Percentiles rank a stretch among this genome's conserved stretches.
Evolutionary conservation across 345 rosid species (phyloP).

Genomic region (Citrus unshiu): DNA sequence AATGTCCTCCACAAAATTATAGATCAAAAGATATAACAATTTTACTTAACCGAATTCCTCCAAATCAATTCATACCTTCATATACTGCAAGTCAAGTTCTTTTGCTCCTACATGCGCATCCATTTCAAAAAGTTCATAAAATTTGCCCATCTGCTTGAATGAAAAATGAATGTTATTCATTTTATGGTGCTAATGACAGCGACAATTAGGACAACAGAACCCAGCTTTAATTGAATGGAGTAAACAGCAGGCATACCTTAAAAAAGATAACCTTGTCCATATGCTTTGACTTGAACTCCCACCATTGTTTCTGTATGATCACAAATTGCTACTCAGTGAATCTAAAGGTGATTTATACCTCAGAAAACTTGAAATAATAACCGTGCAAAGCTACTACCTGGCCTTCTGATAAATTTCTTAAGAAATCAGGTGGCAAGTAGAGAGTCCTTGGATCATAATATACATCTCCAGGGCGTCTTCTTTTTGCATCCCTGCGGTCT

Average conservation of each 20-base stretch:
- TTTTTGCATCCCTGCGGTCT: slow-evolving; percentile 60
- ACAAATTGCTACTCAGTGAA: slow-evolving; percentile 4
- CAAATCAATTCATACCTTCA: slow-evolving; percentile 66
- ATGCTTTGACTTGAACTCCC: slow-evolving; percentile 97
- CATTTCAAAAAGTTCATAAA: slow-evolving; percentile 98
- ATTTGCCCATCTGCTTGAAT: slow-evolving; percentile 85
- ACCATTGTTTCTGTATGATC: slow-evolving; percentile 87
- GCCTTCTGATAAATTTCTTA: slow-evolving; percentile 75
- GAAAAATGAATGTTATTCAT: slow-evolving; percentile 6
- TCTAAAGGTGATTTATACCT: slow-evolving; percentile 13
- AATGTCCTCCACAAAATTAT: background rate
- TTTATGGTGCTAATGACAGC: background rate
- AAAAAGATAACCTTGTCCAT: slow-evolving; percentile 98
- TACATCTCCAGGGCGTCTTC: slow-evolving; percentile 66
- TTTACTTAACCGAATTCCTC: background rate
- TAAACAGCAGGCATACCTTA: slow-evolving; percentile 50
- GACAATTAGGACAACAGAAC: background rate
- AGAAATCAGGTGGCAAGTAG: slow-evolving; percentile 83
- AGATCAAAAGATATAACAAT: background rate
- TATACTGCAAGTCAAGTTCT: slow-evolving; percentile 91
- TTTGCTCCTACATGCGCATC: slow-evolving; percentile 95
- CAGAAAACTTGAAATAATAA: slow-evolving; percentile 5
- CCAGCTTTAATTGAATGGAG: background rate
- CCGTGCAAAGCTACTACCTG: slow-evolving; percentile 48
- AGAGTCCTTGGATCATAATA: slow-evolving; percentile 82